Percentiles rank a stretch among this genome's conserved stretches.
These are phyloP conservation scores for Zangia roseola DNA, from an alignment of 768 basidiomycete genomes.

Conservation along the genomic window DNA sequence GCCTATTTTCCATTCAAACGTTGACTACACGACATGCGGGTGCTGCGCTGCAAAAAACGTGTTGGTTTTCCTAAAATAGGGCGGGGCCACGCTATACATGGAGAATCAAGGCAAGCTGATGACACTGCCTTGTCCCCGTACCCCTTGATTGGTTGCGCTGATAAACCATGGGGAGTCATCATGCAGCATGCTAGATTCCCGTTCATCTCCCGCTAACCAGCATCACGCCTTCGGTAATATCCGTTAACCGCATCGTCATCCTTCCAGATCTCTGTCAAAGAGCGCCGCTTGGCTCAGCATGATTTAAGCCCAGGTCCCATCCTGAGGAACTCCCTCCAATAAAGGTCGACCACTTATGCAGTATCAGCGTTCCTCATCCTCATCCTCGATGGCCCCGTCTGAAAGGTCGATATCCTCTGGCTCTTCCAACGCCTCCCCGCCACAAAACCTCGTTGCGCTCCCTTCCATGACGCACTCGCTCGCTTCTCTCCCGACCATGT, in stretches of 20 bases:
- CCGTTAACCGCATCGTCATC: constrained; percentile 27
- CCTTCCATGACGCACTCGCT: constrained; percentile 35
- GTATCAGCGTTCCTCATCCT: constrained; percentile 30
- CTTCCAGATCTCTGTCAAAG: constrained; percentile 16
- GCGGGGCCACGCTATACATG: constrained; percentile 11
- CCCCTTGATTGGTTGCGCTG: constrained; percentile 33
- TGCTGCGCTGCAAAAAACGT: constrained; percentile 36
- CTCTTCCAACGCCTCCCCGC: constrained; percentile 32
- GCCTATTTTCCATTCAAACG: constrained; percentile 15
- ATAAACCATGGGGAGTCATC: constrained; percentile 33
- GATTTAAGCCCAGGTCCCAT: constrained; percentile 24
- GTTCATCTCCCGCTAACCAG: constrained; percentile 28
- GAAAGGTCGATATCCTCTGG: constrained; percentile 34
- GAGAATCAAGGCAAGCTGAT: constrained; percentile 19
- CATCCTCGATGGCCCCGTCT: constrained; percentile 33
- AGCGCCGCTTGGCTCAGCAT: constrained; percentile 23
- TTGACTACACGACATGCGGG: constrained; percentile 26
- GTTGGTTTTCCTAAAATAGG: constrained; percentile 29
- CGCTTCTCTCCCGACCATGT: constrained; percentile 31
- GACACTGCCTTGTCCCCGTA: constrained; percentile 30
- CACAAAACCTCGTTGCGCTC: constrained; percentile 28
- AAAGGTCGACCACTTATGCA: constrained; percentile 25
- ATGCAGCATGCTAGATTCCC: constrained; percentile 34
- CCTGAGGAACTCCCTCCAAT: constrained; percentile 9
- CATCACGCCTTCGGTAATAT: constrained; percentile 37